Base-by-base conservation (phyloP, 306 rosid genomes). In the Bauhinia variegata region DNA sequence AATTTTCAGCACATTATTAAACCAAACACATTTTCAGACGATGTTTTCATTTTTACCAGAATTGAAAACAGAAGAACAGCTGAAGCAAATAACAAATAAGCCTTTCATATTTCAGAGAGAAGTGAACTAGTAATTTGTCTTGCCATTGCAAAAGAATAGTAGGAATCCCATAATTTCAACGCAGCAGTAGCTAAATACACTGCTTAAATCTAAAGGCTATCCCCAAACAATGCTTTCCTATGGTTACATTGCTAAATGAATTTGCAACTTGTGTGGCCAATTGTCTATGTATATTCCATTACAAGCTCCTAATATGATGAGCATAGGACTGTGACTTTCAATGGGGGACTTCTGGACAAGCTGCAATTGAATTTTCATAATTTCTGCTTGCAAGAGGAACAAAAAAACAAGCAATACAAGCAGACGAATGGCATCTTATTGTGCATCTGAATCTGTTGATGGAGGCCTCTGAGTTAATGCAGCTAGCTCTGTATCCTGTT, bases 401-500 rank as follows among this genome's bases (percentile, higher is more conserved):
- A 23, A 38, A 67, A 58, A 59, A 47, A 17, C 19, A 39, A 52
- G 67, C 72, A 49, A 47, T 48, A 34, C 73, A 75, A 70, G 77
- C 77, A 73, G 60, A 49, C 31, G 16, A 57, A 2, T 15, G 66
- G 56, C 71, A 79, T 43, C 61, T 77, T 68, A 77, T 60, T 72
- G 80, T 8, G 8, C 49, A 36, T 54, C 73, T 47, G 57, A 68
- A 47, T 65, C 67, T 54, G 68, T 54, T 49, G 70, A 47, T 13
- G 80, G 12, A 5, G 86, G 67, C 31, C 75, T 77, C 44, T 79
- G 74, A 4, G 78, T 70, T 67, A 73, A 67, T 4, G 62, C 87
- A 11, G 80, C 81, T 31, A 82, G 34, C 68, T 95, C 91, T 41
- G 19, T 15, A 6, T 86, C 96, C 53, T 86, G 96, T 76, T 90